Evolutionary conservation across 495 filamentous ascomycete genomes (phyloP).

Genomic region (Tricharina praecox): DNA sequence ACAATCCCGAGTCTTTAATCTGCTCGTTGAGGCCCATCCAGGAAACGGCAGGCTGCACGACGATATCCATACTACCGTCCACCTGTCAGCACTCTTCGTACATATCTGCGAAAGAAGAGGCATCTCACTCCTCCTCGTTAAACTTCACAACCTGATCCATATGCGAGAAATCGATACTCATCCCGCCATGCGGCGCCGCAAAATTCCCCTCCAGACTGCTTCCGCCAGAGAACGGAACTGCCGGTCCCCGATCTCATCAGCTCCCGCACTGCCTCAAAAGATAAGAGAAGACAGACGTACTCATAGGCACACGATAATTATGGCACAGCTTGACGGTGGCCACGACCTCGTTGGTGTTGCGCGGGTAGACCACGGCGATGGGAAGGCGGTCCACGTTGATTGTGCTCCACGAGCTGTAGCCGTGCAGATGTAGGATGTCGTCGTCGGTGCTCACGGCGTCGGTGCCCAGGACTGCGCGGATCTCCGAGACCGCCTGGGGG

Average conservation of each 20-base stretch:
- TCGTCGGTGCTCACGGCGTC: slow-evolving; percentile 68
- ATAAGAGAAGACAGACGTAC: slow-evolving; percentile 10
- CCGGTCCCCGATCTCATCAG: too few relatives aligned
- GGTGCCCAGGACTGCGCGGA: slow-evolving; percentile 41
- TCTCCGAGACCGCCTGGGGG: slow-evolving; percentile 48
- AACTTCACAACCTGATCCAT: slow-evolving; percentile 72
- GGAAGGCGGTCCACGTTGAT: slow-evolving; percentile 54
- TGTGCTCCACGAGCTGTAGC: slow-evolving; percentile 80
- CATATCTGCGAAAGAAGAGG: not conserved
- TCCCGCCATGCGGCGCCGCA: slow-evolving; percentile 64
- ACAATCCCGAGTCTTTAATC: slow-evolving; percentile 57
- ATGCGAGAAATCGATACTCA: slow-evolving; percentile 72
- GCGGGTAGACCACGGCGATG: slow-evolving; percentile 46
- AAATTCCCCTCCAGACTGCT: slow-evolving; percentile 81
- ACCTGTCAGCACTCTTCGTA: slow-evolving; percentile 4
- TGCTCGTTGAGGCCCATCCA: slow-evolving; percentile 80
- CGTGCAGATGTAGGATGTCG: slow-evolving; percentile 63
- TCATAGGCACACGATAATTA: slow-evolving; percentile 70
- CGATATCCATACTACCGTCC: slow-evolving; percentile 52
- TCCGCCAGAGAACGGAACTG: slow-evolving; percentile 66
- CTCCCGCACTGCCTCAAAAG: slow-evolving; percentile 18
- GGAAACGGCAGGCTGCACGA: slow-evolving; percentile 77
- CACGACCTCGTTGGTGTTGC: slow-evolving; percentile 63
- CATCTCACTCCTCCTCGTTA: slow-evolving; percentile 48
- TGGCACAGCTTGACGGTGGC: slow-evolving; percentile 63